Base-by-base conservation (phyloP, 495 filamentous ascomycete genomes). In the Endocarpon pusillum region DNA sequence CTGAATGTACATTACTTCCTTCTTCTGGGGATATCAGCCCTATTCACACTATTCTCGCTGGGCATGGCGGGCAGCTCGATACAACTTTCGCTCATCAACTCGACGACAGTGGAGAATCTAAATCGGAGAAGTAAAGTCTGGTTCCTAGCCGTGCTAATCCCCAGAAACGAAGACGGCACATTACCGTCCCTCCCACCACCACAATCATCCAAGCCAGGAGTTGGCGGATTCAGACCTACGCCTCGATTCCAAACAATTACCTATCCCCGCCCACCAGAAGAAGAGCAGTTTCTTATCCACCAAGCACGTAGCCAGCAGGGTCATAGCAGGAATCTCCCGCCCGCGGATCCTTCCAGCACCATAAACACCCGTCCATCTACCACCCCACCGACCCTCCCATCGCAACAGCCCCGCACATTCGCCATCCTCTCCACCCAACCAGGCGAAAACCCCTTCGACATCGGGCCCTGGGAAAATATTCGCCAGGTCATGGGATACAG, bases 81-180 rank as follows among this genome's bases (percentile, higher is more conserved):
- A 7, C 72, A 81, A 42, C 69, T 85, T 39, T 69, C 74, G 28
- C 46, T 73, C 21, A 35, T 61, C 19, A 93, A 92, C 44, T 57
- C 78, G 25, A 87, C 82, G 1, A 89, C 83, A 8, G 74, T 94
- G 25, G 86, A 94, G 49, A 73, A 75, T 33, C 51, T 92, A 14
- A 69, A 62, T 21, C 62, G 62, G 23, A 62, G 59, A 16, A 64
- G 57, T 15, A 68, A 67, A 21, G 70, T 78, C 9, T 77, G 81
- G 55, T 70, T 71, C 17, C 57, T 94, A 4, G 86, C 86, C 6
- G 62, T 94, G 11, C 69, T 72, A n/a, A 69, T 84, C 20, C 78
- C 69, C 55, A 35, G 45, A 49, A 37, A 43, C 54, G 22, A 53
- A 42, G 17, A 36, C 44, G 14, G 47, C 51, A 3, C 49, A 53